Evolutionary conservation across 352 stramenopile species (phyloP).

Genomic region (Albugo candida): DNA sequence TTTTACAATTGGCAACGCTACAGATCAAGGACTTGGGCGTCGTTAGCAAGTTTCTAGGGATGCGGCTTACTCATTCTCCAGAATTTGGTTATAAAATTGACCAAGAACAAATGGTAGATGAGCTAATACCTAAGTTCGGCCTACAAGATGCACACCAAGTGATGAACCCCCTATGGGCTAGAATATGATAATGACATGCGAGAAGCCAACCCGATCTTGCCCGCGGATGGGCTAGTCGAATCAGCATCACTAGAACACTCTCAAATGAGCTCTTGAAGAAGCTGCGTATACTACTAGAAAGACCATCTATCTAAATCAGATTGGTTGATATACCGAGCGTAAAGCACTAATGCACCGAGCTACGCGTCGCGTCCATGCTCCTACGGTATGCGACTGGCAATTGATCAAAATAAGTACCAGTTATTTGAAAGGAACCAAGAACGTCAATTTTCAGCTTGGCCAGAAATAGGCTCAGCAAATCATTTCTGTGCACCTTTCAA

Average conservation of each 20-base stretch:
- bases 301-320: too few relatives aligned
- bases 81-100: constrained; percentile 5
- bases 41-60: constrained; percentile 13
- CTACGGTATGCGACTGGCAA: constrained; percentile 1
- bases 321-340: constrained; percentile 12
- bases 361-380: constrained; percentile 6
- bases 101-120: constrained; percentile 8
- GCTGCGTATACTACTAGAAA: too few relatives aligned
- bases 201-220: not conserved
- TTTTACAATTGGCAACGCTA: constrained; percentile 2
- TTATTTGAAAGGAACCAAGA: constrained; percentile 10
- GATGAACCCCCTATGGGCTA: constrained; percentile 2
- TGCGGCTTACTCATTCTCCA: constrained; percentile 6
- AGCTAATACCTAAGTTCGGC: constrained; percentile 8
- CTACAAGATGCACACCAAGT: constrained; percentile 8
- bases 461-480: not conserved
- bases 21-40: constrained; percentile 14
- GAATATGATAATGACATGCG: not conserved
- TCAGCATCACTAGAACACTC: constrained; percentile 7
- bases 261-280: constrained; percentile 8
- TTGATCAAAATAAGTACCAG: constrained; percentile 8
- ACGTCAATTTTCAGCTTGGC: constrained; percentile 3
- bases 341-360: constrained; percentile 11
- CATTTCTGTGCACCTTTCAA: not conserved
- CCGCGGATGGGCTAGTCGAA: not conserved